Conservation (phyloP, 2,329 filamentous ascomycete genomes). For the Drechslerella stenobrocha region DNA sequence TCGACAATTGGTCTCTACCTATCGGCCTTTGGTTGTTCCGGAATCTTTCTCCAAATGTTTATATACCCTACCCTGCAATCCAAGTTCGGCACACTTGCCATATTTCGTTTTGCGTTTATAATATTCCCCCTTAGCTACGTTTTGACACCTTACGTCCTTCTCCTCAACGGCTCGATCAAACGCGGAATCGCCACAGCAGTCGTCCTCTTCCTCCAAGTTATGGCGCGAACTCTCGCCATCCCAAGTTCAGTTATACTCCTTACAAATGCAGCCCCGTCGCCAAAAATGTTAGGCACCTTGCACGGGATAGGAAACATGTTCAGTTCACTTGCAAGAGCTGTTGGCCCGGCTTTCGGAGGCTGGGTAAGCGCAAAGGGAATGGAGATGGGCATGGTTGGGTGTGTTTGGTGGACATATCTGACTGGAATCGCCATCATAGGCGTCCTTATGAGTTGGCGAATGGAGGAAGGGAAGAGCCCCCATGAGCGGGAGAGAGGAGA, state of each 20-base stretch:
- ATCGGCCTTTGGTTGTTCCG: conserved; percentile 73
- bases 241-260: conserved; percentile 65
- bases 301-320: conserved; percentile 63
- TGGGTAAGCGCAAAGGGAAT: conserved; percentile 60
- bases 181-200: conserved; percentile 69
- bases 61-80: conserved; percentile 71
- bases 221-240: conserved; percentile 70
- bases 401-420: conserved; percentile 49
- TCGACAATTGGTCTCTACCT: conserved; percentile 75
- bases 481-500: conserved; percentile 23
- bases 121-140: conserved; percentile 73
- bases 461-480: conserved; percentile 44
- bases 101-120: conserved; percentile 69
- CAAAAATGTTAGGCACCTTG: conserved; percentile 63
- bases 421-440: conserved; percentile 35
- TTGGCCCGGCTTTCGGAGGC: conserved; percentile 61
- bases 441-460: conserved; percentile 26
- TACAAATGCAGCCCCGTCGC: conserved; percentile 66
- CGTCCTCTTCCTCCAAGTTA: conserved; percentile 70
- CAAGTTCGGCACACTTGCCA: conserved; percentile 68
- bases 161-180: conserved; percentile 62
- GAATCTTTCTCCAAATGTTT: conserved; percentile 71
- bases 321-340: conserved; percentile 58
- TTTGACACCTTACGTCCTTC: conserved; percentile 71
- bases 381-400: conserved; percentile 59